phyloP scores from a whole-genome alignment of 192 early-diverging fungal species.

The Entomortierella lignicola region DNA sequence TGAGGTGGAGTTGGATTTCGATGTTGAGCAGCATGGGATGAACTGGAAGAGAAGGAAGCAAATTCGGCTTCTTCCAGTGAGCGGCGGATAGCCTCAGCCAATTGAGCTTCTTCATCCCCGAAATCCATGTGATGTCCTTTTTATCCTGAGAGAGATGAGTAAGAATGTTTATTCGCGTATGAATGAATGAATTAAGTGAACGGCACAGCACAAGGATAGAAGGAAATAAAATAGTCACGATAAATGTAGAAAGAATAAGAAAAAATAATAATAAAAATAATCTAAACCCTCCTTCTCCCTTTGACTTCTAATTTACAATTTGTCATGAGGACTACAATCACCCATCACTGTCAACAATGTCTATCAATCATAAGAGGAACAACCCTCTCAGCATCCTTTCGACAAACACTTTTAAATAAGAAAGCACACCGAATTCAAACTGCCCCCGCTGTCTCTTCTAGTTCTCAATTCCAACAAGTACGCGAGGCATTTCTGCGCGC shows the following conservation, averaged over 20 bases:
- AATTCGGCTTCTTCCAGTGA: constrained; percentile 27
- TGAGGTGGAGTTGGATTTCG: not conserved
- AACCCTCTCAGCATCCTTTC: not conserved
- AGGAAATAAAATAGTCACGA: no score
- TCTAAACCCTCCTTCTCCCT: not conserved
- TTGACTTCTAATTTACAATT: not conserved
- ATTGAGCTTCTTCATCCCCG: constrained; percentile 21
- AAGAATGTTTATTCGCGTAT: no score
- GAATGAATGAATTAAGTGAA: no score
- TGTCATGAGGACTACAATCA: not conserved
- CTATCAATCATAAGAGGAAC: constrained; percentile 1
- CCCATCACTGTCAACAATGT: constrained; percentile 11
- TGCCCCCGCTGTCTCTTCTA: constrained; percentile 3
- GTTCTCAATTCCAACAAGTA: constrained; percentile 8
- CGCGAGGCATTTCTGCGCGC: constrained; percentile 35
- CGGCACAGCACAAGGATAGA: no score
- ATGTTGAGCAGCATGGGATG: no score
- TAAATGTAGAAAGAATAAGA: no score
- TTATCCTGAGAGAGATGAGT: no score
- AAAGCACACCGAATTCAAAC: not conserved
- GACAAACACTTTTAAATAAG: not conserved
- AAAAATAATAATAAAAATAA: not conserved
- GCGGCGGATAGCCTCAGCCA: constrained; percentile 46
- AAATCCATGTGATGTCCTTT: constrained; percentile 18
- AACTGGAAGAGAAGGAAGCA: not conserved